Evolutionary conservation across 2,329 filamentous ascomycete genomes (phyloP).

Genomic region (Penicillium hordei): DNA sequence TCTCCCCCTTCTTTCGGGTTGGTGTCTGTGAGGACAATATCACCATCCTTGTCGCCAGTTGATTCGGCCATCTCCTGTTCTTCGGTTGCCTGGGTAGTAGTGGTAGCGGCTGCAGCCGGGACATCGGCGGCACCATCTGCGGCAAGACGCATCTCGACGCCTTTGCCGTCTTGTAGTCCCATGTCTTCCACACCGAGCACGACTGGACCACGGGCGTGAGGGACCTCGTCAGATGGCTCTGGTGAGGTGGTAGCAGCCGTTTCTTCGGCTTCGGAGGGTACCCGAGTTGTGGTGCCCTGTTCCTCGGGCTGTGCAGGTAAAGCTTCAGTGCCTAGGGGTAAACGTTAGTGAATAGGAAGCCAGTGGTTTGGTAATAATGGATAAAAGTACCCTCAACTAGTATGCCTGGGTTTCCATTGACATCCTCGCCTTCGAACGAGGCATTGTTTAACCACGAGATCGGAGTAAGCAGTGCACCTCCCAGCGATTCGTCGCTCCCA

Average conservation of each 20-base stretch:
- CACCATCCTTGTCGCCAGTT: slow-evolving; percentile 34
- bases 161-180: slow-evolving; percentile 66
- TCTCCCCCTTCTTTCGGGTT: slow-evolving; percentile 19
- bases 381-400: slow-evolving; percentile 23
- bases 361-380: not conserved
- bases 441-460: slow-evolving; percentile 76
- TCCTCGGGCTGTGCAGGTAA: slow-evolving; percentile 8
- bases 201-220: slow-evolving; percentile 81
- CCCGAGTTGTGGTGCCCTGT: not conserved
- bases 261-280: slow-evolving; percentile 17
- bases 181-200: slow-evolving; percentile 84
- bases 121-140: slow-evolving; percentile 14
- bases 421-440: slow-evolving; percentile 30
- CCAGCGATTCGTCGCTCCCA: slow-evolving; percentile 83
- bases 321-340: slow-evolving; percentile 1
- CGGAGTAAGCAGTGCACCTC: slow-evolving; percentile 86
- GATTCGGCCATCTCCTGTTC: slow-evolving; percentile 15
- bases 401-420: slow-evolving; percentile 19
- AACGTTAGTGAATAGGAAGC: slow-evolving; percentile 3
- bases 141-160: slow-evolving; percentile 43
- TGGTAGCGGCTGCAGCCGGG: slow-evolving; percentile 5
- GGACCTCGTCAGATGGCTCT: slow-evolving; percentile 61
- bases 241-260: slow-evolving; percentile 31
- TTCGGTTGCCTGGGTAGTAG: slow-evolving; percentile 8
- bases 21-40: slow-evolving; percentile 41